Conservation (phyloP, 208 protist genomes). For the Lotmaria passim region DNA sequence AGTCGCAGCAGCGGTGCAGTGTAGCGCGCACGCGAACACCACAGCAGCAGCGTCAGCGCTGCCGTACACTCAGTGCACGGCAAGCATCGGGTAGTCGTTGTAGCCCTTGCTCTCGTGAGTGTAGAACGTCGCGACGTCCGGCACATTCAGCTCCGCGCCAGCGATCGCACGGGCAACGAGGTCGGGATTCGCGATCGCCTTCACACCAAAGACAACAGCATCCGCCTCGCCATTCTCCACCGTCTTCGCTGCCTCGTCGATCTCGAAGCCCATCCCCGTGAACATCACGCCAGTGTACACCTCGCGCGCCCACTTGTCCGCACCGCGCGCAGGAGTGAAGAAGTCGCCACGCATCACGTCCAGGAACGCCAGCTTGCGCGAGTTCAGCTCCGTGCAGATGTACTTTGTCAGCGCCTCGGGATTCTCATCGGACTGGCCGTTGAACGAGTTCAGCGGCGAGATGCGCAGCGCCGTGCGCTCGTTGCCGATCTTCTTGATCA, state of each 20-base stretch:
- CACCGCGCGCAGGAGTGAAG: slow-evolving; percentile 26
- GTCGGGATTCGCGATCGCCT: slow-evolving; percentile 78
- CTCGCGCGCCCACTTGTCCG: slow-evolving; percentile 59
- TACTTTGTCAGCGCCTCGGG: slow-evolving; percentile 52
- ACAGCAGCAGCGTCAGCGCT: too few species aligned
- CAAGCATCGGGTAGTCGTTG: slow-evolving; percentile 19
- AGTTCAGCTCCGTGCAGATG: slow-evolving; percentile 59
- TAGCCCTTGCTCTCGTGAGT: slow-evolving; percentile 36
- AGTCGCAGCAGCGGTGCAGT: too few species aligned
- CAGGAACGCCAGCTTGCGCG: slow-evolving; percentile 48
- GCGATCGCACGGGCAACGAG: slow-evolving; percentile 46
- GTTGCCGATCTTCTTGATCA: slow-evolving; percentile 41
- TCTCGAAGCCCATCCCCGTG: slow-evolving; percentile 48
- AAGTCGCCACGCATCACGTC: slow-evolving; percentile 48
- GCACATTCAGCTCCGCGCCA: slow-evolving; percentile 44
- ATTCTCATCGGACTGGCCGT: slow-evolving; percentile 40
- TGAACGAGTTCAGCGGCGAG: slow-evolving; percentile 61
- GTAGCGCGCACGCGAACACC: too few species aligned
- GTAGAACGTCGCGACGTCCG: slow-evolving; percentile 42
- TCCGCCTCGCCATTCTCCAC: slow-evolving; percentile 52
- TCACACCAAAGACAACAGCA: slow-evolving; percentile 56
- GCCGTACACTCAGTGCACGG: background rate
- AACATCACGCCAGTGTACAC: slow-evolving; percentile 55
- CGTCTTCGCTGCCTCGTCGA: slow-evolving; percentile 50
- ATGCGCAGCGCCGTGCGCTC: slow-evolving; percentile 65